Percentiles rank a stretch among this genome's conserved stretches.
These are phyloP conservation scores for Neonectria coccinea DNA, from an alignment of 2,329 filamentous ascomycete genomes.

Conservation along the genomic window DNA sequence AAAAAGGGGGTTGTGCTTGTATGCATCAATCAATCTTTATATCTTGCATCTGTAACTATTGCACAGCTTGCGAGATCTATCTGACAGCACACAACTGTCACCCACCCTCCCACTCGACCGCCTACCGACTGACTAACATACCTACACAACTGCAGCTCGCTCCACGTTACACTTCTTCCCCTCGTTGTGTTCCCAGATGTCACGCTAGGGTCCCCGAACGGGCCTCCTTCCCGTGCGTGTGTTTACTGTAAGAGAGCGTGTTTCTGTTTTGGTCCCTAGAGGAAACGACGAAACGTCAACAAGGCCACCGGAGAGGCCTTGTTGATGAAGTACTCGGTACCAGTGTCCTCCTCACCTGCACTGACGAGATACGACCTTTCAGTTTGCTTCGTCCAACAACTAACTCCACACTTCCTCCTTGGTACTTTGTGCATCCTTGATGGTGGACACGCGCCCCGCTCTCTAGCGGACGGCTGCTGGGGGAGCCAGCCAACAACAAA, in stretches of 20 bases:
- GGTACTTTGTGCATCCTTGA: slow-evolving; percentile 28
- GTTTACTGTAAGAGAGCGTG: slow-evolving; percentile 1
- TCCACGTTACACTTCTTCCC: slow-evolving; percentile 5
- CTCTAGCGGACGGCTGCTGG: slow-evolving; percentile 25
- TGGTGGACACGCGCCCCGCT: slow-evolving; percentile 33
- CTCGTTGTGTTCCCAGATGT: slow-evolving; percentile 5
- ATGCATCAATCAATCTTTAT: slow-evolving; percentile 30
- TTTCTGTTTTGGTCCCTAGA: slow-evolving; percentile 19
- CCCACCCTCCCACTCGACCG: not conserved
- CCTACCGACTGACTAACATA: slow-evolving; percentile 3
- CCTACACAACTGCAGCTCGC: slow-evolving; percentile 4
- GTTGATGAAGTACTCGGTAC: slow-evolving; percentile 22
- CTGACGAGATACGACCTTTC: slow-evolving; percentile 31
- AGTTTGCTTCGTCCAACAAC: slow-evolving; percentile 40
- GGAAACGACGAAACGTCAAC: slow-evolving; percentile 13
- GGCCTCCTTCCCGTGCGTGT: slow-evolving; percentile 17
- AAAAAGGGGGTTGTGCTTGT: slow-evolving; percentile 36
- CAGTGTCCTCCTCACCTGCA: not conserved
- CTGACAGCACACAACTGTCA: slow-evolving; percentile 25
- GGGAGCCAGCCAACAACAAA: slow-evolving; percentile 32
- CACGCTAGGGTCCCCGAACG: slow-evolving; percentile 11
- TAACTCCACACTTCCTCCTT: slow-evolving; percentile 43
- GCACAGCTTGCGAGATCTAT: slow-evolving; percentile 42
- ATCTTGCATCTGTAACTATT: slow-evolving; percentile 42
- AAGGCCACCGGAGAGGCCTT: slow-evolving; percentile 11